Base-by-base conservation (phyloP, 116 monocot genomes). In the Dioscorea cayenensis region DNA sequence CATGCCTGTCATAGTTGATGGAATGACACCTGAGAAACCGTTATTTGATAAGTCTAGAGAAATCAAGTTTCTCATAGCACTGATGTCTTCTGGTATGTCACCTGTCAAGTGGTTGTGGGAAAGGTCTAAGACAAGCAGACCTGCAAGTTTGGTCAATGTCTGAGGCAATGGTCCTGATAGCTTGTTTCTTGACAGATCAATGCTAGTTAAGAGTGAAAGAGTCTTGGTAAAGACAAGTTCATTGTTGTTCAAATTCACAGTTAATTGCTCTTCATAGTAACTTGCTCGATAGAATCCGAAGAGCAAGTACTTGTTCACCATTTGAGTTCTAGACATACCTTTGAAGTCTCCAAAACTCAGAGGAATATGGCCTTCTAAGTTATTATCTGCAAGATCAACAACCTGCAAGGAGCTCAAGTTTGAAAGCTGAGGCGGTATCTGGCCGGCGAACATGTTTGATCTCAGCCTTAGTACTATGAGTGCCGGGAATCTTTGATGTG, bases 361-460 rank as follows among this genome's bases (percentile, higher is more conserved):
- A 1, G 91, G 95, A 58, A 95, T 68, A 14, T 60, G 25, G 7
- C 95, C 91, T 12, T 91, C 89, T 66, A 95, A 89, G 80, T 88
- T 88, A 78, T 95, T 95, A 9, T 88, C 77, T 0, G 94, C 91
- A 11, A 94, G 75, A 67, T 96, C 95, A 7, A 96, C 37, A 62
- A 82, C 92, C 8, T 85, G 72, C 48, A 96, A 78, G 68, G 22
- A 68, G 19, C 74, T 69, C 8, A 80, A 86, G n/a, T 32, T 48
- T 4, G 92, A 90, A 17, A 96, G 87, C 36, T 63, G 67, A 16
- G 63, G 38, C 2, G 96, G 96, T 37, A 96, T 88, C n/a, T 52
- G 21, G 5, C 96, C 87, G 14, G 92, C 90, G 72, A 96, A 86
- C 64, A 92, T 96, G 81, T 96, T 96, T 73, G 81, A 84, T 87